Conservation (phyloP, 1,284 basidiomycete species). For the Marasmius fiardii region DNA sequence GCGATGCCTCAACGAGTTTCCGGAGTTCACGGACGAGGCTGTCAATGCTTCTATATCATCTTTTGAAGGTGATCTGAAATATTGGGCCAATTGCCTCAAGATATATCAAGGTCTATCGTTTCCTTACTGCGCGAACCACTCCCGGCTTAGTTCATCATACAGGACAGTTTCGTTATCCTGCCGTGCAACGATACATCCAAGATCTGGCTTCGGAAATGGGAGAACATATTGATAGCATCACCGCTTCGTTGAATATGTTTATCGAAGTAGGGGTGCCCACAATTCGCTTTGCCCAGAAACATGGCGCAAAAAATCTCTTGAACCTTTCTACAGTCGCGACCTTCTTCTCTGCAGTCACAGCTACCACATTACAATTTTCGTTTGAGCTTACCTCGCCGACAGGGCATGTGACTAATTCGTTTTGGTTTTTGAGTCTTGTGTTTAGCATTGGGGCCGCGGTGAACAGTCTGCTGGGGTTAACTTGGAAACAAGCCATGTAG, state of each 20-base stretch:
- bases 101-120: slow-evolving; percentile 49
- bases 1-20: slow-evolving; percentile 53
- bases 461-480: slow-evolving; percentile 67
- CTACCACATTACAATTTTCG: slow-evolving; percentile 68
- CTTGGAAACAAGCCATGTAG: slow-evolving; percentile 81
- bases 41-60: slow-evolving; percentile 63
- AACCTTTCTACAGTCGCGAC: slow-evolving; percentile 74
- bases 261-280: slow-evolving; percentile 74
- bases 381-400: slow-evolving; percentile 33
- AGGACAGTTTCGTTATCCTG: slow-evolving; percentile 69
- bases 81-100: slow-evolving; percentile 66
- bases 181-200: slow-evolving; percentile 70
- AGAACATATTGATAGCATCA: slow-evolving; percentile 66
- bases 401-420: slow-evolving; percentile 57
- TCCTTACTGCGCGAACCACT: slow-evolving; percentile 3
- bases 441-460: slow-evolving; percentile 76
- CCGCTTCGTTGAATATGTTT: slow-evolving; percentile 60
- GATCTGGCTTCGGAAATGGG: slow-evolving; percentile 67
- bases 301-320: slow-evolving; percentile 63
- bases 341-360: slow-evolving; percentile 76
- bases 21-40: slow-evolving; percentile 69
- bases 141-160: slow-evolving; percentile 6
- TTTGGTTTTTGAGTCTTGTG: slow-evolving; percentile 74
- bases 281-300: slow-evolving; percentile 72
- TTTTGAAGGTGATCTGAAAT: slow-evolving; percentile 69